A percentile compares a stretch with the other conserved stretches of the same genome.
Conservation (phyloP, 352 stramenopile genomes). For the Globisporangium cylindrosporum region DNA sequence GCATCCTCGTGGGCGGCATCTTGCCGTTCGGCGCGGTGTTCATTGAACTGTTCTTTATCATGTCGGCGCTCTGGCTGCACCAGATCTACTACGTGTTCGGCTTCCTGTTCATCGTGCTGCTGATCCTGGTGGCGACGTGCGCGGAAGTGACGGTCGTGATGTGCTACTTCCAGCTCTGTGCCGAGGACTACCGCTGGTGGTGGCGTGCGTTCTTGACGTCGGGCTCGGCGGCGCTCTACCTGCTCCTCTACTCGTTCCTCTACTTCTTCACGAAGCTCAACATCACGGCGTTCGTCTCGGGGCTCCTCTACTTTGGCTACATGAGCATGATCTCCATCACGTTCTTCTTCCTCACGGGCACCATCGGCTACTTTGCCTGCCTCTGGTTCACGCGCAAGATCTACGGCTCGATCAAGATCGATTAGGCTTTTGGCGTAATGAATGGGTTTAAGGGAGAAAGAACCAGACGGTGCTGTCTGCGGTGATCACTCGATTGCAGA, state of each 20-base stretch:
- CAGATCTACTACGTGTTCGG: conserved; percentile 99
- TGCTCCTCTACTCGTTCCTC: conserved; percentile 99
- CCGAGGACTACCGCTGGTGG: conserved; percentile 99
- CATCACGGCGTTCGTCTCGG: conserved; percentile 92
- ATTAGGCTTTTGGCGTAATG: conserved; percentile 40
- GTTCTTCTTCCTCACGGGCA: conserved; percentile 97
- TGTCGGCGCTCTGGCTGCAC: conserved; percentile 98
- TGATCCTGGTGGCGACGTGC: conserved; percentile 98
- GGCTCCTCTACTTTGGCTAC: conserved; percentile 99
- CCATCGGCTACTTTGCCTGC: conserved; percentile 96
- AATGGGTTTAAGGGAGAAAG: too few species aligned
- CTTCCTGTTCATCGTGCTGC: conserved; percentile 98
- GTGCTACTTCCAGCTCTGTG: conserved; percentile 99
- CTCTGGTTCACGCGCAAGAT: conserved; percentile 99
- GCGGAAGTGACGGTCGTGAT: conserved; percentile 99
- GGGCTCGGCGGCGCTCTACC: conserved; percentile 94
- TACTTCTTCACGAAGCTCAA: conserved; percentile 99
- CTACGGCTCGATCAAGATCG: conserved; percentile 95
- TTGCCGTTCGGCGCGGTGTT: conserved; percentile 99
- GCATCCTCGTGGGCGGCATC: conserved; percentile 96
- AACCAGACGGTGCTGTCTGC: neutral
- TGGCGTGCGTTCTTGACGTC: conserved; percentile 96
- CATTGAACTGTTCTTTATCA: conserved; percentile 99
- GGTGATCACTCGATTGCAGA: conserved; percentile 1
- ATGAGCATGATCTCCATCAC: conserved; percentile 97